Conservation (phyloP, 2,329 filamentous ascomycete species). For the Ceratocystis colombiana region DNA sequence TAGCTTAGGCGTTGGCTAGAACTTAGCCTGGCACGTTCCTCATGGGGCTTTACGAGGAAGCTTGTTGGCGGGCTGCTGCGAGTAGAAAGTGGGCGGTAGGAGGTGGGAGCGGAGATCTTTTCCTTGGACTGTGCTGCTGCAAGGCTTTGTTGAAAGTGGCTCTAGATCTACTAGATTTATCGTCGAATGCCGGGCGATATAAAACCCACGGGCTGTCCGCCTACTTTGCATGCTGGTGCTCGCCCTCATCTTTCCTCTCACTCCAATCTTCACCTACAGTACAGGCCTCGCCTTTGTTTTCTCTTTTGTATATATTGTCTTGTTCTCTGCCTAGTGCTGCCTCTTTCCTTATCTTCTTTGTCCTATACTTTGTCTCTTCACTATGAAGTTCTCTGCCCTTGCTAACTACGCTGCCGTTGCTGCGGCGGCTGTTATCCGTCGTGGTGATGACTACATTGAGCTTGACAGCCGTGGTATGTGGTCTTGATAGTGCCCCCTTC, state of each 20-base stretch:
- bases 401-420: constrained; percentile 22
- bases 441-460: constrained; percentile 20
- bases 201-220: constrained; percentile 14
- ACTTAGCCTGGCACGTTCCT: neutral
- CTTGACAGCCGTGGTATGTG: constrained; percentile 22
- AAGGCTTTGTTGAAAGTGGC: neutral
- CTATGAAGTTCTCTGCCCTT: constrained; percentile 23
- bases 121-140: neutral
- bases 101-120: neutral
- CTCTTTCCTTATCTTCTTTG: neutral
- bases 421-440: constrained; percentile 24
- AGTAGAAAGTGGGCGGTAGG: too few species aligned
- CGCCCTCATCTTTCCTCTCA: constrained; percentile 13
- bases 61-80: constrained; percentile 5
- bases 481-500: neutral
- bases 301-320: neutral
- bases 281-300: neutral
- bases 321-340: neutral
- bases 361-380: constrained; percentile 8
- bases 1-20: neutral
- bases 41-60: neutral
- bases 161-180: neutral
- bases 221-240: constrained; percentile 9
- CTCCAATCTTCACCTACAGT: constrained; percentile 16
- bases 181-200: neutral